Base-by-base conservation (phyloP, 2,329 filamentous ascomycete genomes). In the Verticillium tricorpus region DNA sequence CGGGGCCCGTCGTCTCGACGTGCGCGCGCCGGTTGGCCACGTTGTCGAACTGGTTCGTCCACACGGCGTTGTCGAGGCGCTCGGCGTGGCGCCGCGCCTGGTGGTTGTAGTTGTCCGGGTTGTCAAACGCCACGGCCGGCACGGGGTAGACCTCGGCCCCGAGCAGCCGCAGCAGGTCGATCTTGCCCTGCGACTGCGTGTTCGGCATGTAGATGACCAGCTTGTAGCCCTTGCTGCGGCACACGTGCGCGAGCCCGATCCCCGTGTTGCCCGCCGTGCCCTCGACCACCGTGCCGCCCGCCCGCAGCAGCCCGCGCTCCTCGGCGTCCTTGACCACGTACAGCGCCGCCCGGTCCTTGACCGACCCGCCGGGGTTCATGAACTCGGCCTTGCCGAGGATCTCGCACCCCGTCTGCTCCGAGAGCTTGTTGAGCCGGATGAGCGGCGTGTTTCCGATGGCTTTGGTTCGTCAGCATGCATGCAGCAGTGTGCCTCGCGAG, bases 41-140 rank as follows among this genome's bases (percentile, higher is more conserved):
- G 80, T 99, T 99, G 76, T 99, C 95, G 78, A 99, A 99, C 79
- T 99, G 95, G 78, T 99, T 96, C 55, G 95, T 99, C 95, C 95
- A 99, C 15, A 98, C 93, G 9, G 94, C 93, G 70, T 95, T 95
- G 17, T 92, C 89, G 57, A 96, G 78, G 2, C 82, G 76, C 74
- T 95, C 93, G n/a, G 95, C 95, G 77, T 98, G 94, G 52, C 94
- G 82, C 63, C 85, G 85, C 5, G 95, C 95, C 81, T 97, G 94
- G 78, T 98, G 94, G 79, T 99, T 99, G 83, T 98, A 99, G 79
- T 99, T 99, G 55, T 93, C 82, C 17, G 93, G 92, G 80, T 98
- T 92, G 66, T 98, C 93, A 72, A 96, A 98, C 3, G 95, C 89
- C 17, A 98, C 95, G 8, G 94, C 95, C 17, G 95, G 95, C 0